Base-by-base conservation (phyloP, 805 yeast species). In the Dipodascus geniculatus region DNA sequence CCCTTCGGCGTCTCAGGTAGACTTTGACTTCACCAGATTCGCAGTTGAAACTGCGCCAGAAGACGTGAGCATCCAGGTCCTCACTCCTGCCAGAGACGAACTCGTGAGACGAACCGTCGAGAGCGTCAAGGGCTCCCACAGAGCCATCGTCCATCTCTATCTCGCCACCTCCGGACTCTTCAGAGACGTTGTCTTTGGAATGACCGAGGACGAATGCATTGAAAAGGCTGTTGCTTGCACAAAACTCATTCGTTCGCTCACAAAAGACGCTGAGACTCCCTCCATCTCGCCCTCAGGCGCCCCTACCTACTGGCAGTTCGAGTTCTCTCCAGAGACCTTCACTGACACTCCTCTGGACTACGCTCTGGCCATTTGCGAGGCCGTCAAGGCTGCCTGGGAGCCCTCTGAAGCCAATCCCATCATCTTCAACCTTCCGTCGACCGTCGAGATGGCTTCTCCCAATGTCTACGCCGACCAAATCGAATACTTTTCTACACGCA, bases 391-490 rank as follows among this genome's bases (percentile, higher is more conserved):
- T 22, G 88, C 85, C 3, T 85, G 95, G 95, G 78, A 66, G 24
- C 91, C 93, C 28, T 65, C 82, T 2, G 75, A 54, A 22, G 82
- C 78, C 42, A 72, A 73, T 55, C 89, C 89, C 50, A 83, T 85
- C 57, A 83, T 86, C 57, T 85, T 85, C 73, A 85, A 85, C 68
- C 73, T 85, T 57, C 95, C 95, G 2, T 93, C 95, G 22, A 85
- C 95, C 14, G 91, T 85, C 19, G 95, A 85, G 69, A 79, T 85
- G 80, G 65, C 87, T 19, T 80, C 88, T 16, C 95, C 95, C 48
- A 86, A 85, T 60, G 79, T 85, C 22, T 85, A 82, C 63, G 95
- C 95, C 47, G 95, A 85, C 66, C 93, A 85, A 73, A 81, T 85
- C 55, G 95, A 85, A 72, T 84, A 77, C 66, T 85, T 85, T 61